phyloP scores from a whole-genome alignment of 495 filamentous ascomycete species.

The Glutinoglossum americanum region DNA sequence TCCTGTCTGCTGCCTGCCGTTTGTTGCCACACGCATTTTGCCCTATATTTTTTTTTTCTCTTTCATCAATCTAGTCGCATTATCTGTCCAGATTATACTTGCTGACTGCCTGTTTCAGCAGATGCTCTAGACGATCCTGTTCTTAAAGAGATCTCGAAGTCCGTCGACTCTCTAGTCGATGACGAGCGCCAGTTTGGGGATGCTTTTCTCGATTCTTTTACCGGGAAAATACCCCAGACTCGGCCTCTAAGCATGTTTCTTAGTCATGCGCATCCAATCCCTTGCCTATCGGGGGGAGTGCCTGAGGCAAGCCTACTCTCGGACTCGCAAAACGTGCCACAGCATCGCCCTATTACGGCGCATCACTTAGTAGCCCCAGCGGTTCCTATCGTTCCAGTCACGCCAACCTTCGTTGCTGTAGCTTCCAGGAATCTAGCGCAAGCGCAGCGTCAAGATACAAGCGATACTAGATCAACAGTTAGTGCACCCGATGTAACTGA shows the following conservation, averaged over 20 bases:
- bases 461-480: not conserved
- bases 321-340: not conserved
- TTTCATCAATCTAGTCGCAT: not conserved
- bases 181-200: not conserved
- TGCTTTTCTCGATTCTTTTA: not conserved
- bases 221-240: not conserved
- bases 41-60: not conserved
- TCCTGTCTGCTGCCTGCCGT: not conserved
- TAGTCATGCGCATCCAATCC: not conserved
- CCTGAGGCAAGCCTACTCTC: not conserved
- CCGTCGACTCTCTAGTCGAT: slow-evolving; percentile 1
- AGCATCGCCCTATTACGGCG: not conserved
- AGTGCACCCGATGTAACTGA: not conserved
- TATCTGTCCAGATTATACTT: not conserved
- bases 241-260: not conserved
- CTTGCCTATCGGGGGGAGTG: not conserved
- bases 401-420: slow-evolving; percentile 4
- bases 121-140: not conserved
- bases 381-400: slow-evolving; percentile 9
- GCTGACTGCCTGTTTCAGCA: not conserved
- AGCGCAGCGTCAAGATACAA: not conserved
- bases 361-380: slow-evolving; percentile 4
- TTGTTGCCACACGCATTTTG: not conserved
- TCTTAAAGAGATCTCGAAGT: slow-evolving; percentile 2
- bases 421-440: slow-evolving; percentile 4